These are phyloP conservation scores for Maudiozyma serrabonitensis DNA, from an alignment of 805 yeast species.

Conservation along the genomic window DNA sequence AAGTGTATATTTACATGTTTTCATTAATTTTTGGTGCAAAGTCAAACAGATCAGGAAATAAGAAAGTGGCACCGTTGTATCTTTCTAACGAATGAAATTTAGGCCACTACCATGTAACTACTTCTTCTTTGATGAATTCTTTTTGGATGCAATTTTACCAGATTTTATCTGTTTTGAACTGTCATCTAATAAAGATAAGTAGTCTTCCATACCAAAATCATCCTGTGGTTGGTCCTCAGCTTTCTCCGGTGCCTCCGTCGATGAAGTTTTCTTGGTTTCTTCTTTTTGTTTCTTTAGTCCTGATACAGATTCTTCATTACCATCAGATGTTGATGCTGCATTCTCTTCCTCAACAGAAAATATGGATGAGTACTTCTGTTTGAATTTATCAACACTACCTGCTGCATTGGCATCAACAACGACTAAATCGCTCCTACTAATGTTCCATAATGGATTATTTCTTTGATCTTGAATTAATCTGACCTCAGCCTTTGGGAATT, in stretches of 20 bases:
- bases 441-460: conserved; percentile 82
- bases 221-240: conserved; percentile 3
- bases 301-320: neutral
- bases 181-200: conserved; percentile 24
- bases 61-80: neutral
- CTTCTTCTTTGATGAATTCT: conserved; percentile 10
- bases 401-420: conserved; percentile 74
- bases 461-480: conserved; percentile 84
- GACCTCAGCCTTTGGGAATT: conserved; percentile 78
- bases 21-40: too few relatives aligned
- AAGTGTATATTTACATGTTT: too few relatives aligned
- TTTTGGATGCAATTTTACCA: conserved; percentile 26
- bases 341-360: conserved; percentile 33
- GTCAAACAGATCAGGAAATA: conserved; percentile 6
- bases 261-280: neutral
- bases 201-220: conserved; percentile 26
- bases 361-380: conserved; percentile 46
- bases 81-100: neutral
- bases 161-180: conserved; percentile 24
- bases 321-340: neutral
- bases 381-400: conserved; percentile 70
- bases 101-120: neutral
- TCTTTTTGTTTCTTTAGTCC: neutral
- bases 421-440: conserved; percentile 65
- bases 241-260: neutral